Percentiles rank a stretch among this genome's conserved stretches.
Evolutionary conservation across 441 rosid genomes (phyloP).

Genomic region (Adansonia gregorii): DNA sequence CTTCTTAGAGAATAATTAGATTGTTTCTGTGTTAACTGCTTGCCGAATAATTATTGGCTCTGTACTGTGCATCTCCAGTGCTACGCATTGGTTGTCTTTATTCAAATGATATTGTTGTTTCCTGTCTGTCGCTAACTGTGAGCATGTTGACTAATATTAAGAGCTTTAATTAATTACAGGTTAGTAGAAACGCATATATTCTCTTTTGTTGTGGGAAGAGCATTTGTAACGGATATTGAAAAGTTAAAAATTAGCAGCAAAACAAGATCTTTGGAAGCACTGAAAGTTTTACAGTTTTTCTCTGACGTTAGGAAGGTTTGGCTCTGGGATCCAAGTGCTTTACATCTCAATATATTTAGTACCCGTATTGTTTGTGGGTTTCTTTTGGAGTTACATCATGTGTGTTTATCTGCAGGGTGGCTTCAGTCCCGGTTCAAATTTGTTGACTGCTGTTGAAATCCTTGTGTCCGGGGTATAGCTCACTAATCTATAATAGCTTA

Average conservation of each 20-base stretch:
- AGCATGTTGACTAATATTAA: constrained; percentile 38
- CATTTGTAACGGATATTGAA: constrained; percentile 96
- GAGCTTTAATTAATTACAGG: constrained; percentile 60
- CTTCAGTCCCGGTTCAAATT: constrained; percentile 86
- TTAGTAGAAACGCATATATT: constrained; percentile 99
- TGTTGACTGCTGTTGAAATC: constrained; percentile 88
- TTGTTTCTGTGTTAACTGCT: background rate
- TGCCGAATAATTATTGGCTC: background rate
- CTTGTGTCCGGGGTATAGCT: constrained; percentile 93
- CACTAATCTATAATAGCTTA: constrained; percentile 21
- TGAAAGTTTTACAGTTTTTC: constrained; percentile 69
- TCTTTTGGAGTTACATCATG: constrained; percentile 31
- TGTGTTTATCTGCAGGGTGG: constrained; percentile 70
- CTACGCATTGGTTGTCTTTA: background rate
- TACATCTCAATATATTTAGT: constrained; percentile 17
- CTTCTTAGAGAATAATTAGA: background rate
- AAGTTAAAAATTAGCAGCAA: constrained; percentile 95
- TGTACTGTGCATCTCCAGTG: background rate
- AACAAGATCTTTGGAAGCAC: constrained; percentile 81
- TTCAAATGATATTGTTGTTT: constrained; percentile 25
- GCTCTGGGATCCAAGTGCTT: constrained; percentile 29
- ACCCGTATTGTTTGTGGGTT: constrained; percentile 26
- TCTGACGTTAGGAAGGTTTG: constrained; percentile 82
- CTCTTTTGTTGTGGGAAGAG: constrained; percentile 99
- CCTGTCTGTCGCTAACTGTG: constrained; percentile 24